phyloP scores from a whole-genome alignment of 2,329 filamentous ascomycete genomes.

The Ampelomyces quisqualis region DNA sequence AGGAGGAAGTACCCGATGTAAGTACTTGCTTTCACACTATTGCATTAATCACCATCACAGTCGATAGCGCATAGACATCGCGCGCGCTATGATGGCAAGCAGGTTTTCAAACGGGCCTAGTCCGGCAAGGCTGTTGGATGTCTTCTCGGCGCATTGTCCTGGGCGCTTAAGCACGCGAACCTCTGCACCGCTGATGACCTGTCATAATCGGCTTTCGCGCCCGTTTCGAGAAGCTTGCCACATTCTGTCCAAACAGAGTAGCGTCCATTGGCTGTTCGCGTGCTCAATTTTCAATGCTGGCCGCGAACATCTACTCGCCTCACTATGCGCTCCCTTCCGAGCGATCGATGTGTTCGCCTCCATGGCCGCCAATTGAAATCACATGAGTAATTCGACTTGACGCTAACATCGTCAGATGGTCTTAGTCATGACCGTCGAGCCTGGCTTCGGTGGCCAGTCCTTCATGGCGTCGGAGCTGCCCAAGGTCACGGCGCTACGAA shows the following conservation, averaged over 20 bases:
- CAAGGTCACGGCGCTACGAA: constrained; percentile 82
- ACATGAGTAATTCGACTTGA: neutral
- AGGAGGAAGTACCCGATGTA: constrained; percentile 84
- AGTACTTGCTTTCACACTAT: constrained; percentile 43
- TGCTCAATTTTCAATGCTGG: constrained; percentile 2
- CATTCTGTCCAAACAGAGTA: constrained; percentile 7
- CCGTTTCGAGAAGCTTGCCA: constrained; percentile 21
- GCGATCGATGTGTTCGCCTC: constrained; percentile 11
- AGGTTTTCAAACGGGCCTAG: constrained; percentile 12
- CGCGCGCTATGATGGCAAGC: constrained; percentile 17
- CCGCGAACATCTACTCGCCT: constrained; percentile 16
- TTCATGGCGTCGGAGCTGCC: constrained; percentile 97
- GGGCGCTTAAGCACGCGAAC: constrained; percentile 37
- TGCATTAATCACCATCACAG: constrained; percentile 8
- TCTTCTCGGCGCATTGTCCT: constrained; percentile 29
- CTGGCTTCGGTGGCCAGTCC: constrained; percentile 95
- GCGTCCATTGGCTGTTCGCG: constrained; percentile 12
- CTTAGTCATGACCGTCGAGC: constrained; percentile 96
- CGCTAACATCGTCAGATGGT: constrained; percentile 71
- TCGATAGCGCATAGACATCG: constrained; percentile 16
- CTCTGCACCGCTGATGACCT: constrained; percentile 14
- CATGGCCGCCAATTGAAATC: constrained; percentile 1
- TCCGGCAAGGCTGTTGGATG: constrained; percentile 21
- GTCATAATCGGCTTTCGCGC: constrained; percentile 13
- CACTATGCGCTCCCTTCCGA: constrained; percentile 9